phyloP scores from a whole-genome alignment of 2,329 filamentous ascomycete genomes.

The Cryphonectria carpinicola region DNA sequence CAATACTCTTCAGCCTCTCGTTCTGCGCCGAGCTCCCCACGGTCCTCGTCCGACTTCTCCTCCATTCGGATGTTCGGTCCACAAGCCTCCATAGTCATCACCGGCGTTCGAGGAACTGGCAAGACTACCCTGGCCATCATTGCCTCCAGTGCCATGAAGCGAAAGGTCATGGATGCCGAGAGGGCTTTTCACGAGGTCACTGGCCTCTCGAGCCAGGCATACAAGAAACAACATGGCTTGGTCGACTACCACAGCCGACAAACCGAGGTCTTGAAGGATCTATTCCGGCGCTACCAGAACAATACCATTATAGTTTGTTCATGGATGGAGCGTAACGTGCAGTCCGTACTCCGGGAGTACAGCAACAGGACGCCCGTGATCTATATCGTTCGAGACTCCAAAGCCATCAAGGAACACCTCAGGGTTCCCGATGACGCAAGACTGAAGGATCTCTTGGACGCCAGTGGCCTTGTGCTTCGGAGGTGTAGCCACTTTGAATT shows the following conservation, averaged over 20 bases:
- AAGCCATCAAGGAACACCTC: conserved; percentile 67
- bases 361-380: conserved; percentile 70
- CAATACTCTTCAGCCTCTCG: conserved; percentile 25
- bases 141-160: conserved; percentile 70
- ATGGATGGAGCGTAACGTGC: conserved; percentile 68
- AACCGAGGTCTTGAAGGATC: conserved; percentile 61
- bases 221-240: conserved; percentile 65
- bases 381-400: conserved; percentile 67
- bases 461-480: conserved; percentile 62
- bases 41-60: conserved; percentile 26
- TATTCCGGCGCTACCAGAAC: conserved; percentile 61
- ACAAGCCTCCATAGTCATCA: conserved; percentile 72
- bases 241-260: conserved; percentile 67
- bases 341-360: conserved; percentile 64
- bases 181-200: conserved; percentile 67
- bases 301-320: conserved; percentile 74
- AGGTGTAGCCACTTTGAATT: conserved; percentile 76
- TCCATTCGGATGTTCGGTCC: conserved; percentile 50
- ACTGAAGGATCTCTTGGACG: conserved; percentile 60
- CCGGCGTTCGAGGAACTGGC: conserved; percentile 74
- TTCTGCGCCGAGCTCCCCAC: conserved; percentile 29
- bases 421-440: conserved; percentile 58
- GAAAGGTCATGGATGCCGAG: conserved; percentile 71
- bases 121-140: conserved; percentile 79
- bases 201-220: conserved; percentile 64